Base-by-base conservation (phyloP, 306 rosid genomes). In the Dryas drummondii region DNA sequence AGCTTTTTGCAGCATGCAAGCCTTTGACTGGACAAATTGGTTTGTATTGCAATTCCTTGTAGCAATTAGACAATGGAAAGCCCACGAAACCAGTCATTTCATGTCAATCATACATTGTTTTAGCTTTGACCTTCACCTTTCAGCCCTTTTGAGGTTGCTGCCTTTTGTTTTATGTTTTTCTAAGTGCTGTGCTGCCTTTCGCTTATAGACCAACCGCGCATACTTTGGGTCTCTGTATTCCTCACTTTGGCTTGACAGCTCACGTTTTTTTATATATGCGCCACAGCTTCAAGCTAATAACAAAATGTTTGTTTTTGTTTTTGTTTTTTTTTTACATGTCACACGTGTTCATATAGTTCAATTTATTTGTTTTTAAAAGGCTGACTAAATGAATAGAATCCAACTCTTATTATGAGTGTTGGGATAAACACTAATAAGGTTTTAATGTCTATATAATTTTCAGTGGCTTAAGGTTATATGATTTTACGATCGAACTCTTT, bases 71-170 rank as follows among this genome's bases (percentile, higher is more conserved):
- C 79, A 79, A 77, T 59, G 70, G 82, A 82, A 83, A 83, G 69
- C 83, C 84, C 91, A 81, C 89, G 88, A 82, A 84, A 71, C 86
- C 76, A 77, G 94, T 80, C 89, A 80, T 72, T 83, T 86, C 90
- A 82, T 83, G 52, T 84, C 85, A 76, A 86, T 79, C 80, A 77
- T 71, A 44, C 76, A 78, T 82, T 83, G 80, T 76, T 79, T 83
- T 44, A 68, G 15, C 70, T 84, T 80, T 89, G 83, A 84, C 86
- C 80, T 73, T 79, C 53, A 80, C 62, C 97, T 93, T 93, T 93
- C 97, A 89, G 84, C 96, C 86, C 97, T 93, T 93, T 93, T 85
- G 83, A 89, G 91, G 88, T 55, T 65, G n/a, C 83, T 47, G n/a
- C 42, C 70, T 78, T 78, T 51, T 71, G 50, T 48, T 15, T 51